These are phyloP conservation scores for Hymenoscyphus fructigenus DNA, from an alignment of 2,329 filamentous ascomycete genomes.

Conservation along the genomic window DNA sequence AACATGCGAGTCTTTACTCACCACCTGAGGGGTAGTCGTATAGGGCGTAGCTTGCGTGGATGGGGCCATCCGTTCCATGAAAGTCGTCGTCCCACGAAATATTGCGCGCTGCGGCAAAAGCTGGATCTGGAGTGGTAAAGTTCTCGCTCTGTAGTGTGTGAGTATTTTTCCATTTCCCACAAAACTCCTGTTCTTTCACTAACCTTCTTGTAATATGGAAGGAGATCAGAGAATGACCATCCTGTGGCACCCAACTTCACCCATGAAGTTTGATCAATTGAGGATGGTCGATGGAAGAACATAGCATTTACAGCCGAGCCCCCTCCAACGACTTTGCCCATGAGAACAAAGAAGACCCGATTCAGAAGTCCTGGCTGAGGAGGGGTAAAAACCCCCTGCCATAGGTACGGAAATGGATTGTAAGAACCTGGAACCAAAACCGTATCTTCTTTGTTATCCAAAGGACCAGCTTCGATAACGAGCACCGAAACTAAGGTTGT, in stretches of 20 bases:
- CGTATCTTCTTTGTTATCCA: slow-evolving; percentile 46
- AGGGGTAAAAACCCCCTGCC: slow-evolving; percentile 10
- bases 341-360: slow-evolving; percentile 35
- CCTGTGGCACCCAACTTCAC: slow-evolving; percentile 47
- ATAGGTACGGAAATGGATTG: slow-evolving; percentile 31
- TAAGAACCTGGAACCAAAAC: slow-evolving; percentile 36
- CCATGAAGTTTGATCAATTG: slow-evolving; percentile 46
- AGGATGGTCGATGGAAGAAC: slow-evolving; percentile 22
- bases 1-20: not conserved
- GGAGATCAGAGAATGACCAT: slow-evolving; percentile 49
- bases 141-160: slow-evolving; percentile 35
- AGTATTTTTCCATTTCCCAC: not conserved
- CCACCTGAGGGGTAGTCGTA: slow-evolving; percentile 13
- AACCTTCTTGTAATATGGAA: slow-evolving; percentile 50
- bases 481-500: slow-evolving; percentile 35
- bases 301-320: slow-evolving; percentile 40
- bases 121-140: slow-evolving; percentile 36
- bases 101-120: slow-evolving; percentile 37
- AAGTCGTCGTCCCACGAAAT: slow-evolving; percentile 36
- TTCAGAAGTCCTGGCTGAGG: slow-evolving; percentile 40
- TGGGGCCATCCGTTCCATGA: slow-evolving; percentile 53
- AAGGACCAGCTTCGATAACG: slow-evolving; percentile 50
- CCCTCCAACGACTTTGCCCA: slow-evolving; percentile 46
- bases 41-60: slow-evolving; percentile 41
- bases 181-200: not conserved